Conservation (phyloP, 163 green algal species). For the Trebouxiophyceae sp. region DNA sequence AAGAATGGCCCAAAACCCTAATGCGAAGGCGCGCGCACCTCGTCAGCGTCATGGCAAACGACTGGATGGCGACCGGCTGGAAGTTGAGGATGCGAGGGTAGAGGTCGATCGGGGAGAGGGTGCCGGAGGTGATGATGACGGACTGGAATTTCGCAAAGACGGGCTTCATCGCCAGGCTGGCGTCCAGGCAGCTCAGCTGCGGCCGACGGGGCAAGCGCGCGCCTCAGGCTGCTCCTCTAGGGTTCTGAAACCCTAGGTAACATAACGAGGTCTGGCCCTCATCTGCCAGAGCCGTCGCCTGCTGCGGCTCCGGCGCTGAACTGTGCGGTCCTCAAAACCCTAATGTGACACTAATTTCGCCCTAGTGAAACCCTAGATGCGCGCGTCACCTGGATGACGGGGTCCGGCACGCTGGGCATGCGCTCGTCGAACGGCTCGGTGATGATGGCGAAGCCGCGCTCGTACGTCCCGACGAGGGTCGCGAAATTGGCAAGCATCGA, state of each 20-base stretch:
- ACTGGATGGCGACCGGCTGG: slow-evolving; percentile 78
- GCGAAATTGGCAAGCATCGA: slow-evolving; percentile 85
- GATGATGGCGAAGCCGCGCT: slow-evolving; percentile 82
- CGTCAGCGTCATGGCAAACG: slow-evolving; percentile 92
- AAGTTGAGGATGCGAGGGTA: slow-evolving; percentile 96
- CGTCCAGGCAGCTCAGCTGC: slow-evolving; percentile 92
- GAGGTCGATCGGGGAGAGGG: slow-evolving; percentile 91
- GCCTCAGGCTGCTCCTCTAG: too few species aligned
- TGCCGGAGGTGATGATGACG: slow-evolving; percentile 97
- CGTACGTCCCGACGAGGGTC: slow-evolving; percentile 87
- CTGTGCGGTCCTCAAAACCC: too few species aligned
- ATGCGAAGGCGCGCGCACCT: slow-evolving; percentile 38
- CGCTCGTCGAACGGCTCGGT: slow-evolving; percentile 95
- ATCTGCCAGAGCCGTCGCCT: too few species aligned
- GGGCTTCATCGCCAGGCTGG: slow-evolving; percentile 89
- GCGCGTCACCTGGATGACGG: slow-evolving; percentile 89
- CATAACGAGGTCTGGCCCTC: too few species aligned
- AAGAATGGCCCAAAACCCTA: too few species aligned
- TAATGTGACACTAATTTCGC: too few species aligned
- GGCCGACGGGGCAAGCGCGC: too few species aligned
- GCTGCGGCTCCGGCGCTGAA: too few species aligned
- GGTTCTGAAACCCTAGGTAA: too few species aligned
- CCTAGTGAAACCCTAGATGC: too few species aligned
- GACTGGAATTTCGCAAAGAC: slow-evolving; percentile 90
- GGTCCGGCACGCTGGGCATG: slow-evolving; percentile 86